Base-by-base conservation (phyloP, 331 rosid genomes). In the Quercus phellos region DNA sequence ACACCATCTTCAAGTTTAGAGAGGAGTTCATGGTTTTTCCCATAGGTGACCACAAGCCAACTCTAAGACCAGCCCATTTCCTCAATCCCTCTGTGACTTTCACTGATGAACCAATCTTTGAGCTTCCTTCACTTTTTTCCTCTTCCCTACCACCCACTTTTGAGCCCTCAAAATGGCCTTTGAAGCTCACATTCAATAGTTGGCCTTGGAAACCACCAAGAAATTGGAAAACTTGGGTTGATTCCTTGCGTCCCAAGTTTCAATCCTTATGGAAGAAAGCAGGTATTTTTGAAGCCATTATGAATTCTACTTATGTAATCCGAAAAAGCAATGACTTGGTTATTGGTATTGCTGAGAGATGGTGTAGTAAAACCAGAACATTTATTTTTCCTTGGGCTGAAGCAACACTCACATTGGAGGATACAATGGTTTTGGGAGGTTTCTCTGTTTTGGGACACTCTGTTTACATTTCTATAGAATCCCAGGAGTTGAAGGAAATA, bases 331-430 rank as follows among this genome's bases (percentile, higher is more conserved):
- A 72, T 2, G 64, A 88, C 21, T 29, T 86, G 50, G 1, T 67
- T 1, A 29, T 68, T 22, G 85, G 84, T 34, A 55, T 88, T 54
- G 84, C 71, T 5, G 89, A 90, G 78, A 84, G 55, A 2, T 88
- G 89, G 90, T 71, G 79, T 35, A n/a, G 74, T 12, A 30, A 79
- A 70, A 88, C 87, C 14, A 88, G 82, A 1, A 86, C 87, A 0
- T 86, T 82, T 11, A 21, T 82, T 70, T 90, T 86, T 70, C 83
- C 84, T 0, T 88, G 89, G 86, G 90, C 74, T 55, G 91, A 90
- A 72, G 91, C 88, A 4, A 83, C 90, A 0, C 66, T 88, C 60
- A 90, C 91, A 0, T 64, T 88, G 68, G 90, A 88, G 71, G 91
- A 88, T 75, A 29, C 79, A 2, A 77, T 82, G 80, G 55, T 88